Conservation (phyloP, 2,329 filamentous ascomycete genomes). For the Fusarium setosum region DNA sequence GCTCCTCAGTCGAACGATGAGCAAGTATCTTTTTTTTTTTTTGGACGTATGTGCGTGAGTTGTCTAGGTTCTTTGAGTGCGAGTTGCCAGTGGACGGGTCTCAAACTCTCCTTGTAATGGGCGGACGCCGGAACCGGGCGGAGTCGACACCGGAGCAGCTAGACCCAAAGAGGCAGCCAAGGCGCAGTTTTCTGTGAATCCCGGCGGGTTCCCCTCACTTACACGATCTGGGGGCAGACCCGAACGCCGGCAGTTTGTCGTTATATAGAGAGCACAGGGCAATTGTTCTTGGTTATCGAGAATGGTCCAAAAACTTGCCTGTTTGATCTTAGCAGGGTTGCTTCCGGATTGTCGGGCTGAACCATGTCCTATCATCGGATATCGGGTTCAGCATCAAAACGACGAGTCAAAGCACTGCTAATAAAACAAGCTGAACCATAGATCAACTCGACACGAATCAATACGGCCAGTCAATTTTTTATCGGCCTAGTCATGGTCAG, state of each 20-base stretch:
- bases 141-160: conserved; percentile 32
- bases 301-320: conserved; percentile 5
- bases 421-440: neutral
- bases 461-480: neutral
- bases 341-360: neutral
- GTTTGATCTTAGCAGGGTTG: neutral
- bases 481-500: neutral
- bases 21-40: conserved; percentile 4
- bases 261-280: neutral
- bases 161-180: conserved; percentile 47
- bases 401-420: neutral
- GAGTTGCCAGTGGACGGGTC: conserved; percentile 10
- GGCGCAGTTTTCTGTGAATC: conserved; percentile 35
- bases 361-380: neutral
- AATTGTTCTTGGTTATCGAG: neutral
- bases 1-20: conserved; percentile 22
- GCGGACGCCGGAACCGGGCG: conserved; percentile 24
- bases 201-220: conserved; percentile 1
- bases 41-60: conserved; percentile 2
- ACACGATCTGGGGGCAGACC: conserved; percentile 23
- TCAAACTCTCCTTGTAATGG: conserved; percentile 21
- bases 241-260: conserved; percentile 17
- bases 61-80: conserved; percentile 1
- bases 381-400: neutral
- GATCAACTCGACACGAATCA: neutral